Base-by-base conservation (phyloP, 2,329 filamentous ascomycete genomes). In the Chaetothyriales sp. region DNA sequence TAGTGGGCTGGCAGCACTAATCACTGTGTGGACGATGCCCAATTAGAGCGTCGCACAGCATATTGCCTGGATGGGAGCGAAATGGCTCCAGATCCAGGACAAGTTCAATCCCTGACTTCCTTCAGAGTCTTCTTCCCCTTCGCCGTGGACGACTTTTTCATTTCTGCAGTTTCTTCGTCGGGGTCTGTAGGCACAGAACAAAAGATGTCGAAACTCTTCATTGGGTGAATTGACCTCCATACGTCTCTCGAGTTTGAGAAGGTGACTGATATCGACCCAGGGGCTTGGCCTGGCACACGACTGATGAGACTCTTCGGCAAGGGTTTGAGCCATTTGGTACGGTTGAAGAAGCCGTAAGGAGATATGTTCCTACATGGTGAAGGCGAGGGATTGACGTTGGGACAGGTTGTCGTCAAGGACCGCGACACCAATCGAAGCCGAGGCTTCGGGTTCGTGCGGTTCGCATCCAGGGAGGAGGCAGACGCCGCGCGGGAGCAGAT, bases 241-340 rank as follows among this genome's bases (percentile, higher is more conserved):
- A 29, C 46, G 33, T 40, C 33, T 44, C 47, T 47, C 44, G 28
- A n/a, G 53, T 44, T 48, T 40, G 22, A 33, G 43, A 48, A 20
- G 33, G 44, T 48, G 43, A 52, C 48, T 56, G 46, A 53, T 51
- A 33, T 44, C 43, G n/a, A 29, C 44, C 53, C 48, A 95, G 90
- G 66, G 92, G 92, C 78, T 88, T 98, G 62, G 88, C 92, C 65
- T 98, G 92, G 92, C 89, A 95, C 75, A 98, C 92, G 59, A 89
- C 94, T 70, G 90, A 97, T 72, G 72, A 73, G 45, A 89, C 86
- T 61, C 76, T 98, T 60, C 85, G 86, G 65, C 75, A 84, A 66
- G 95, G 95, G 71, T 98, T 98, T 69, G 84, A 90, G 69, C 84
- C 92, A 69, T 95, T 87, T 66, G 90, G 90, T 55, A 74, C 76